Conservation (phyloP, 176 grass and related monocot genomes). For the Thalia dealbata region DNA sequence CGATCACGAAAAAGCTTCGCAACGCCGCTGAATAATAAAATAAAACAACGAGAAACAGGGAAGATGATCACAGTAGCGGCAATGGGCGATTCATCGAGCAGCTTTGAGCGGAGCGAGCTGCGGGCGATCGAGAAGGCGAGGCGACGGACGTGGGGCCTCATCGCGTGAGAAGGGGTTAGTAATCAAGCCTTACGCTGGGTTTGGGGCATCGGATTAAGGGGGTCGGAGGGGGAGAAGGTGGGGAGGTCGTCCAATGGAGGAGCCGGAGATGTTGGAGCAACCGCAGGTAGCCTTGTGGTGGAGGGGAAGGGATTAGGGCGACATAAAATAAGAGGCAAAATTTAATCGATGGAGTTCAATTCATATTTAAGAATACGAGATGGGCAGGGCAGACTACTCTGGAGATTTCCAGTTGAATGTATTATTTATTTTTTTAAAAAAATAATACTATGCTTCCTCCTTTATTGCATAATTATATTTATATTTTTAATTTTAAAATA, state of each 20-base stretch:
- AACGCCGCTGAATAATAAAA: background rate
- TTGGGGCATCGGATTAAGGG: background rate
- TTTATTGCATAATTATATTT: too few relatives aligned
- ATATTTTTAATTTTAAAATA: too few relatives aligned
- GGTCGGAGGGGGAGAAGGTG: background rate
- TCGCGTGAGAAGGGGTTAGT: background rate
- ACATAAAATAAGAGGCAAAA: background rate
- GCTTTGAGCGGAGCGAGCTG: background rate
- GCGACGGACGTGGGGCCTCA: background rate
- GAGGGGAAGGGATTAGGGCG: background rate
- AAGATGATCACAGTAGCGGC: background rate
- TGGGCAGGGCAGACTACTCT: too few relatives aligned
- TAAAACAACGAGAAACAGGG: background rate
- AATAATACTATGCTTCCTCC: too few relatives aligned
- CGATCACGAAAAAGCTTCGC: background rate
- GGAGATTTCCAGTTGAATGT: too few relatives aligned
- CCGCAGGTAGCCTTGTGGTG: background rate
- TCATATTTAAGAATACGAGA: too few relatives aligned
- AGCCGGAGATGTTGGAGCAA: background rate
- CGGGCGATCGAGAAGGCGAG: constrained; percentile 4
- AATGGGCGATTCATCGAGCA: background rate
- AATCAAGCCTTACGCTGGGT: background rate
- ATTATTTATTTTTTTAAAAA: too few relatives aligned
- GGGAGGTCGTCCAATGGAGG: background rate
- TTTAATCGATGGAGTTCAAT: too few relatives aligned